Percentiles rank a stretch among this genome's conserved stretches.
Conservation (phyloP, 2,329 filamentous ascomycete genomes). For the Microcera coccophila region DNA sequence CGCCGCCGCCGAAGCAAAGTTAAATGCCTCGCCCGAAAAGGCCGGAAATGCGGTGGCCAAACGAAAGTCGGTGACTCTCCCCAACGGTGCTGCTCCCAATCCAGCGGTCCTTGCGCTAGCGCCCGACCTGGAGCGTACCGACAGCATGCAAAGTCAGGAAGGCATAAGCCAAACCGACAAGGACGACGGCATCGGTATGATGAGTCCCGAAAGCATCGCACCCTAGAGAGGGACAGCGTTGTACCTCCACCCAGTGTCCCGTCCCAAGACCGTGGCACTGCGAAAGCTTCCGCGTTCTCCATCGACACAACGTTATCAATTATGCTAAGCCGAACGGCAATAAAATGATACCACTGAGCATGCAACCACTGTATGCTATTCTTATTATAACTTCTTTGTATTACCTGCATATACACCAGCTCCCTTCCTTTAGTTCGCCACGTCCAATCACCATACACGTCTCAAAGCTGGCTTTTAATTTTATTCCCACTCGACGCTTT, state of each 20-base stretch:
- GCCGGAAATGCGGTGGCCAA: conserved; percentile 44
- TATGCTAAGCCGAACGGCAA: too few species aligned
- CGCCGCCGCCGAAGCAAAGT: conserved; percentile 48
- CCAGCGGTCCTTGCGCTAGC: conserved; percentile 39
- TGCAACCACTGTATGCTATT: conserved; percentile 6
- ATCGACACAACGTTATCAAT: too few species aligned
- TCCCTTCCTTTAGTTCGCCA: conserved; percentile 6
- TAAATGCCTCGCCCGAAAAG: conserved; percentile 36
- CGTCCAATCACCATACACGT: conserved; percentile 14
- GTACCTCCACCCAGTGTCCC: too few species aligned
- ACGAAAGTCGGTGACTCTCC: conserved; percentile 45
- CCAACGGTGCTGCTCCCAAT: conserved; percentile 37
- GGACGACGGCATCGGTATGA: conserved; percentile 68
- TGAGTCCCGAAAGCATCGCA: conserved; percentile 77
- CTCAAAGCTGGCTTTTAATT: conserved; percentile 16
- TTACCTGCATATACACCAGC: conserved; percentile 14
- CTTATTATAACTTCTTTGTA: conserved; percentile 18
- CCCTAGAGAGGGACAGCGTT: conserved; percentile 32
- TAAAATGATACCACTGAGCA: too few species aligned
- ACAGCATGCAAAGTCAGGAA: conserved; percentile 56
- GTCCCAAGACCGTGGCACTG: too few species aligned
- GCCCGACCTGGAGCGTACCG: conserved; percentile 55
- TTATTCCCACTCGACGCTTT: neutral
- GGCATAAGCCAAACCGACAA: conserved; percentile 63
- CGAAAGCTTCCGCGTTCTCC: too few species aligned